phyloP scores from a whole-genome alignment of 805 yeast species.

The Lachancea nothofagi region DNA sequence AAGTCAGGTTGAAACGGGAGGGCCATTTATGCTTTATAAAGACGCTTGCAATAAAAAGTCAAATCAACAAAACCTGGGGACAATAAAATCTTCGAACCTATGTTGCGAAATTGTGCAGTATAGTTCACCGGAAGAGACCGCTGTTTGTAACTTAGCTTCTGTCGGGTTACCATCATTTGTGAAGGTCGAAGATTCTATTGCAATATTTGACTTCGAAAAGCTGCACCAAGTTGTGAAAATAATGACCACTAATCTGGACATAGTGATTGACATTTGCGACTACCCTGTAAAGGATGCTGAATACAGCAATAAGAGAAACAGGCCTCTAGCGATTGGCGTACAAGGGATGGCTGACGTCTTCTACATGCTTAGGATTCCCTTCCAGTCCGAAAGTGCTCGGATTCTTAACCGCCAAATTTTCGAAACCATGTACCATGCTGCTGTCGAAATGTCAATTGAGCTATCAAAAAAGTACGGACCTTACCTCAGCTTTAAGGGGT shows the following conservation, averaged over 20 bases:
- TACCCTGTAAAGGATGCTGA: slow-evolving; percentile 79
- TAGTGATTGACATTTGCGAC: slow-evolving; percentile 71
- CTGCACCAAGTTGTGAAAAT: slow-evolving; percentile 74
- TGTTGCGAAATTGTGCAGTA: slow-evolving; percentile 92
- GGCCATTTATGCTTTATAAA: slow-evolving; percentile 87
- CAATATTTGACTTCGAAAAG: slow-evolving; percentile 60
- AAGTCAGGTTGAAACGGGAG: slow-evolving; percentile 93
- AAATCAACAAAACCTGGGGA: slow-evolving; percentile 86
- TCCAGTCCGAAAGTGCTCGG: slow-evolving; percentile 78
- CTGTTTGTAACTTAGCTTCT: slow-evolving; percentile 91
- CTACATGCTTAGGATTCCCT: slow-evolving; percentile 73
- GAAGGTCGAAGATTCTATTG: slow-evolving; percentile 37
- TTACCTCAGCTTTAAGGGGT: slow-evolving; percentile 69
- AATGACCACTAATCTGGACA: slow-evolving; percentile 69
- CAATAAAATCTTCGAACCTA: slow-evolving; percentile 84
- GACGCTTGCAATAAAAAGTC: slow-evolving; percentile 83
- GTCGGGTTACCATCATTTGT: slow-evolving; percentile 79
- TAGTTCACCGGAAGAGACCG: slow-evolving; percentile 81
- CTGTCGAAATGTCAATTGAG: slow-evolving; percentile 80
- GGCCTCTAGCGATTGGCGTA: slow-evolving; percentile 93
- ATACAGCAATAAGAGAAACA: slow-evolving; percentile 65
- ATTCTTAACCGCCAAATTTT: slow-evolving; percentile 75
- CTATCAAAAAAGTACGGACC: slow-evolving; percentile 62
- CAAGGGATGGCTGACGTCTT: slow-evolving; percentile 95
- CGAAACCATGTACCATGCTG: slow-evolving; percentile 93